A percentile compares a stretch with the other conserved stretches of the same genome.
Evolutionary conservation across 2,329 filamentous ascomycete species (phyloP).

Genomic region (Ophiostoma sp.): DNA sequence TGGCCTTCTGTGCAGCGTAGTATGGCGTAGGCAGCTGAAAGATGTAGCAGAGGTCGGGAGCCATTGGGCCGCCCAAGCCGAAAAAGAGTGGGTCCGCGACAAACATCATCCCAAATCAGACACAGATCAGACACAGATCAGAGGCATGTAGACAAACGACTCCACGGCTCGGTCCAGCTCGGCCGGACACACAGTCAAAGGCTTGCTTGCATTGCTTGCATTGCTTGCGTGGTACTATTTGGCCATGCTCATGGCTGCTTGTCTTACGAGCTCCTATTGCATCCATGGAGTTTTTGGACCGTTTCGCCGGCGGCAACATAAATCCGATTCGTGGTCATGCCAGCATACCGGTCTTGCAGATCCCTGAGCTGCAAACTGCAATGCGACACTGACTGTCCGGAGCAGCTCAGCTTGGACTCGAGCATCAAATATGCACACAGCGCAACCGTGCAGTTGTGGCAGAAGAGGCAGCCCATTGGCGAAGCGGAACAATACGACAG

Average conservation of each 20-base stretch:
- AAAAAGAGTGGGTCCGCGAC: constrained; percentile 3
- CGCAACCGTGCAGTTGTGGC: not conserved
- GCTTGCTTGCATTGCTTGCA: too few species aligned
- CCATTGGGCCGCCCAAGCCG: not conserved
- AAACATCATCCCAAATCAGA: not conserved
- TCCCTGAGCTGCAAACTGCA: not conserved
- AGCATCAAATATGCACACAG: not conserved
- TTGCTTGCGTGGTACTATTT: too few species aligned
- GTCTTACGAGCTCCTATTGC: too few species aligned
- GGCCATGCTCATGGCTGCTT: too few species aligned
- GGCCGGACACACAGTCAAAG: not conserved
- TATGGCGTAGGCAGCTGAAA: not conserved
- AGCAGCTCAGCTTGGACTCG: not conserved
- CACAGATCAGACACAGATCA: constrained; percentile 3
- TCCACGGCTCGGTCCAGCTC: not conserved
- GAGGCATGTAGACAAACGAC: constrained; percentile 1
- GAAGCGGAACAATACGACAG: not conserved
- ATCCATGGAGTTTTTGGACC: too few species aligned
- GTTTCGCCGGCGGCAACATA: too few species aligned
- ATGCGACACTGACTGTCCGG: not conserved
- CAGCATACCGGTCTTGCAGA: not conserved
- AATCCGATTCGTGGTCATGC: too few species aligned
- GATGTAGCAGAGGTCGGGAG: too few species aligned
- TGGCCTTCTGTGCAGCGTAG: not conserved
- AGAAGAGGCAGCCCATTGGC: constrained; percentile 8